Percentiles rank a stretch among this genome's conserved stretches.
Conservation (phyloP, 352 stramenopile genomes). For the Globisporangium ultimum region DNA sequence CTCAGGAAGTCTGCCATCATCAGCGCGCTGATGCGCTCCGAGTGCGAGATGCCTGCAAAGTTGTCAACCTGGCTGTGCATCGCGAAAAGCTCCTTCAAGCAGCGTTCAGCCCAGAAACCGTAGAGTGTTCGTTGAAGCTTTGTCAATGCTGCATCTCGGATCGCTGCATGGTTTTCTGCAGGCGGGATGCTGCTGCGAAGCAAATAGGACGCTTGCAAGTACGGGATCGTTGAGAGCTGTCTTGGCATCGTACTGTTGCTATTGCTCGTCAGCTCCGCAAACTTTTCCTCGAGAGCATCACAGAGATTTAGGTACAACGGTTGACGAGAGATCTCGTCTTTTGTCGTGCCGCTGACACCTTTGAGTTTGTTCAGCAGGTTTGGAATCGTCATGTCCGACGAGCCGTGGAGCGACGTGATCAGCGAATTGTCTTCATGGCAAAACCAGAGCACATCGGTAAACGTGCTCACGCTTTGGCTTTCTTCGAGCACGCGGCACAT, state of each 20-base stretch:
- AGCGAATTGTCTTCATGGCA: slow-evolving; percentile 70
- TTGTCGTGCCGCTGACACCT: slow-evolving; percentile 13
- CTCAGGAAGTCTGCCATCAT: slow-evolving; percentile 81
- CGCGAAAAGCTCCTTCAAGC: slow-evolving; percentile 42
- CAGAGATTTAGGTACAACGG: slow-evolving; percentile 64
- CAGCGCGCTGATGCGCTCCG: slow-evolving; percentile 54
- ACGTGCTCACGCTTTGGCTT: slow-evolving; percentile 51
- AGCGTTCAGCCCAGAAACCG: slow-evolving; percentile 63
- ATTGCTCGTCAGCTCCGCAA: neutral
- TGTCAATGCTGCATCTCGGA: slow-evolving; percentile 34
- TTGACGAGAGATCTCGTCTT: slow-evolving; percentile 27
- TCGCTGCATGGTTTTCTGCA: slow-evolving; percentile 35
- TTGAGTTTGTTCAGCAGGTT: slow-evolving; percentile 56
- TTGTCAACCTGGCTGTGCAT: slow-evolving; percentile 31
- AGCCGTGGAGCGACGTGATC: slow-evolving; percentile 48
- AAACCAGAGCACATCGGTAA: slow-evolving; percentile 75
- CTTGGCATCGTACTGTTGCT: neutral
- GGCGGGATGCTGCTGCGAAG: slow-evolving; percentile 55
- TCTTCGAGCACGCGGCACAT: slow-evolving; percentile 56
- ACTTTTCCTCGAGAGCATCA: slow-evolving; percentile 50
- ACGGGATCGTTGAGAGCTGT: slow-evolving; percentile 19
- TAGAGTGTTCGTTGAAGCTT: slow-evolving; percentile 43
- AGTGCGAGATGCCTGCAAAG: slow-evolving; percentile 22
- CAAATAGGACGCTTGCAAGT: slow-evolving; percentile 58
- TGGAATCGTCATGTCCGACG: slow-evolving; percentile 47